Conservation (phyloP, 2,329 filamentous ascomycete species). For the Trichoderma sp. region DNA sequence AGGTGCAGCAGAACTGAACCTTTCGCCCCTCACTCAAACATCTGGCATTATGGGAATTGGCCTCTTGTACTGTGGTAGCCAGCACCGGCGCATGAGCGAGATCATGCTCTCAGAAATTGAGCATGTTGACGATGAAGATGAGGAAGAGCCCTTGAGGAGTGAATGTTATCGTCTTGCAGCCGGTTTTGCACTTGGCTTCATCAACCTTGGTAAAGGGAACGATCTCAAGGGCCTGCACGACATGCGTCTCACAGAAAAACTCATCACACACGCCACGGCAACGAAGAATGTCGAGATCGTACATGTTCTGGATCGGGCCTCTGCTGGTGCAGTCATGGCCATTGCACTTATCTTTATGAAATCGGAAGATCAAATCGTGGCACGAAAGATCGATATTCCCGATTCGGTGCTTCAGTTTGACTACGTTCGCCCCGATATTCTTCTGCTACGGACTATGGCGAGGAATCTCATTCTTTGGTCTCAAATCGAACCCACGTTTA, state of each 20-base stretch:
- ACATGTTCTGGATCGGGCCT: slow-evolving; percentile 88
- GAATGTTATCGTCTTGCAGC: slow-evolving; percentile 96
- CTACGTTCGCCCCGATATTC: slow-evolving; percentile 88
- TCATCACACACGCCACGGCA: slow-evolving; percentile 80
- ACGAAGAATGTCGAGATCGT: slow-evolving; percentile 89
- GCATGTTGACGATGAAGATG: slow-evolving; percentile 73
- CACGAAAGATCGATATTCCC: slow-evolving; percentile 88
- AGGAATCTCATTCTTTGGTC: slow-evolving; percentile 94
- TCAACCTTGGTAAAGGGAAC: slow-evolving; percentile 88
- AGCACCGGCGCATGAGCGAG: slow-evolving; percentile 97
- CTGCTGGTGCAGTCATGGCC: slow-evolving; percentile 88
- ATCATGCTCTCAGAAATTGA: slow-evolving; percentile 98
- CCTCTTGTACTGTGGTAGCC: slow-evolving; percentile 87
- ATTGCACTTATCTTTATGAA: slow-evolving; percentile 96
- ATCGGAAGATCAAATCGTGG: slow-evolving; percentile 81
- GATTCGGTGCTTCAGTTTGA: slow-evolving; percentile 90
- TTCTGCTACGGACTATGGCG: slow-evolving; percentile 83
- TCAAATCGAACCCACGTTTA: slow-evolving; percentile 66
- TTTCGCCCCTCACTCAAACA: slow-evolving; percentile 90
- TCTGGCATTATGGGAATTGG: slow-evolving; percentile 97
- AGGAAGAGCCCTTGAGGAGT: slow-evolving; percentile 80
- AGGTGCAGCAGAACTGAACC: slow-evolving; percentile 88
- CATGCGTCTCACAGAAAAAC: slow-evolving; percentile 85
- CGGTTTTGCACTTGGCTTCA: slow-evolving; percentile 87
- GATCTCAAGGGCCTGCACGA: slow-evolving; percentile 87